phyloP scores from a whole-genome alignment of 1,139 yeast genomes.

The Hyphopichia pseudoburtonii region DNA sequence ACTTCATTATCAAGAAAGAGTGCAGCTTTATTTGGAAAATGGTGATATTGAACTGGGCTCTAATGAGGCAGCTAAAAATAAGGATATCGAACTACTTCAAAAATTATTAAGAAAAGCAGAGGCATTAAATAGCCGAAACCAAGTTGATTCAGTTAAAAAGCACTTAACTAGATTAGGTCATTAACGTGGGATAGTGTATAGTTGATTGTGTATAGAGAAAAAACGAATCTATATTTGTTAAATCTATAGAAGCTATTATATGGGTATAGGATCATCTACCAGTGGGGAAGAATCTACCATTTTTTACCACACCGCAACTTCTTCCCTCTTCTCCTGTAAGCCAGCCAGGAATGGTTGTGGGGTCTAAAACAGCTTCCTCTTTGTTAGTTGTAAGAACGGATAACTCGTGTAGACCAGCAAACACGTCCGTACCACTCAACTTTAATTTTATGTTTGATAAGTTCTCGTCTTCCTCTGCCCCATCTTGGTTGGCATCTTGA shows the following conservation, averaged over 20 bases:
- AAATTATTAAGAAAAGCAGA: constrained; percentile 26
- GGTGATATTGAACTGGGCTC: constrained; percentile 59
- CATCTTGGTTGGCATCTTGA: not conserved
- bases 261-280: not conserved
- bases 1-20: constrained; percentile 38
- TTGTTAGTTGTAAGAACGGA: constrained; percentile 37
- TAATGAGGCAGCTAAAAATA: constrained; percentile 56
- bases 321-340: constrained; percentile 75
- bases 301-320: constrained; percentile 44
- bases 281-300: constrained; percentile 37
- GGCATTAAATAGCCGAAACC: constrained; percentile 20
- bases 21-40: constrained; percentile 52
- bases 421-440: constrained; percentile 71
- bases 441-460: constrained; percentile 42
- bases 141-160: constrained; percentile 21
- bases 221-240: no score
- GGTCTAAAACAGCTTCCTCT: constrained; percentile 47
- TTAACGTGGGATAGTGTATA: no score
- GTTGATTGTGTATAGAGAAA: not conserved
- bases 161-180: constrained; percentile 33
- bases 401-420: constrained; percentile 76
- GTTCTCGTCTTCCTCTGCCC: constrained; percentile 10
- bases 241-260: no score
- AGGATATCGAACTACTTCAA: constrained; percentile 47
- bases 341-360: constrained; percentile 67